Evolutionary conservation across 768 basidiomycete species (phyloP).

Genomic region (Tulasnella sp.): DNA sequence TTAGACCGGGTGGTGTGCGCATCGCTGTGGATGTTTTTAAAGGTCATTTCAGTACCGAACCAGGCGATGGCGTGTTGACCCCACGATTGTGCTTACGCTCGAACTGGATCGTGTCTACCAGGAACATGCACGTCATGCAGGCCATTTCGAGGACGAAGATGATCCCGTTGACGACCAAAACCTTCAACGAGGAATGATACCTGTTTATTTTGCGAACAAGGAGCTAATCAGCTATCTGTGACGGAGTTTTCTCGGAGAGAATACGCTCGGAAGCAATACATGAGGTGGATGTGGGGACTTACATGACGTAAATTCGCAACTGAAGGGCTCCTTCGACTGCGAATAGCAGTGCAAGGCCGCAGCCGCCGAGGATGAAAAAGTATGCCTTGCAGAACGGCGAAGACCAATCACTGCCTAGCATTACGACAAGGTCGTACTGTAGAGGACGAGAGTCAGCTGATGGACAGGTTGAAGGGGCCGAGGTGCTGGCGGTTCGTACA

Average conservation of each 20-base stretch:
- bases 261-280: no score
- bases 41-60: slow-evolving; percentile 5
- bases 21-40: background rate
- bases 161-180: slow-evolving; percentile 11
- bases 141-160: slow-evolving; percentile 23
- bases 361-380: slow-evolving; percentile 24
- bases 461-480: background rate
- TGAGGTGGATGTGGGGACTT: no score
- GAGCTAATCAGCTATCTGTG: background rate
- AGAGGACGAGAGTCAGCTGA: background rate
- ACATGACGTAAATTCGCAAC: slow-evolving; percentile 14
- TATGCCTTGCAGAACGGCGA: slow-evolving; percentile 11
- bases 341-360: slow-evolving; percentile 18
- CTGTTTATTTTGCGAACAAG: background rate
- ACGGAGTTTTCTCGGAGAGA: background rate
- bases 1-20: slow-evolving; percentile 13
- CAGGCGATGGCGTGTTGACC: no score
- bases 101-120: background rate
- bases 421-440: slow-evolving; percentile 19
- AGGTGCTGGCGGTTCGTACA: background rate
- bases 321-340: slow-evolving; percentile 26
- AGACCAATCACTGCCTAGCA: slow-evolving; percentile 1
- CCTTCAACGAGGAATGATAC: slow-evolving; percentile 3
- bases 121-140: background rate
- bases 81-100: background rate